Percentiles rank a stretch among this genome's conserved stretches.
Conservation (phyloP, 108 stramenopile species). For the Nitzschia palea region DNA sequence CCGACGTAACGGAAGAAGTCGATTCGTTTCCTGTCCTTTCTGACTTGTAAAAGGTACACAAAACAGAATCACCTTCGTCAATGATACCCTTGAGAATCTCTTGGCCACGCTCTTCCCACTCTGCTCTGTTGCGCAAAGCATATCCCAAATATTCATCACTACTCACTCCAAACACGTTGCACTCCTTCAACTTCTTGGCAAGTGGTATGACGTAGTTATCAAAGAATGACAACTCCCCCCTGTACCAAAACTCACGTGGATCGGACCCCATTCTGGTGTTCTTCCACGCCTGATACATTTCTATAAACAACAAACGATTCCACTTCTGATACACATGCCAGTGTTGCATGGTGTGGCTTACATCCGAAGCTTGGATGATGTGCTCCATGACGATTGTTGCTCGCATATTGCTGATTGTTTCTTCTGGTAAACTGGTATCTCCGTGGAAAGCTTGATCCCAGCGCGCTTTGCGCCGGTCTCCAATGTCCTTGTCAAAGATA, state of each 20-base stretch:
- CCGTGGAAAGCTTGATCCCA: constrained; percentile 42
- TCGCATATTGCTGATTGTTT: constrained; percentile 9
- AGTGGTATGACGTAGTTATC: constrained; percentile 31
- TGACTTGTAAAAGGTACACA: too few species aligned
- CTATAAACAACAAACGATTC: constrained; percentile 12
- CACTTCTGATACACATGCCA: constrained; percentile 22
- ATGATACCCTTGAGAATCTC: neutral
- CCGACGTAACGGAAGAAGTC: too few species aligned
- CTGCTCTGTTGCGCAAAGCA: constrained; percentile 11
- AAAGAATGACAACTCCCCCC: constrained; percentile 14
- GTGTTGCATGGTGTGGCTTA: constrained; percentile 45
- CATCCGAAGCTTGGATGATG: constrained; percentile 45
- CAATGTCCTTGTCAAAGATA: constrained; percentile 40
- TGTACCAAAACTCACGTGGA: constrained; percentile 11
- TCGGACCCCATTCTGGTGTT: constrained; percentile 1
- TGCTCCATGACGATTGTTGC: constrained; percentile 46
- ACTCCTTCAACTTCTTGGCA: constrained; percentile 37
- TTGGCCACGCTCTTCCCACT: constrained; percentile 3
- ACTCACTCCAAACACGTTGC: constrained; percentile 38
- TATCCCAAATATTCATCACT: constrained; percentile 31
- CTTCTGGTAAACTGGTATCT: neutral
- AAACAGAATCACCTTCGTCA: too few species aligned
- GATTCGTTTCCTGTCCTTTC: too few species aligned
- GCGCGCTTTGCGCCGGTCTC: constrained; percentile 19
- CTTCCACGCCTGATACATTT: constrained; percentile 1